Evolutionary conservation across 2,329 filamentous ascomycete genomes (phyloP).

Genomic region (Ramularia collo-cygni): DNA sequence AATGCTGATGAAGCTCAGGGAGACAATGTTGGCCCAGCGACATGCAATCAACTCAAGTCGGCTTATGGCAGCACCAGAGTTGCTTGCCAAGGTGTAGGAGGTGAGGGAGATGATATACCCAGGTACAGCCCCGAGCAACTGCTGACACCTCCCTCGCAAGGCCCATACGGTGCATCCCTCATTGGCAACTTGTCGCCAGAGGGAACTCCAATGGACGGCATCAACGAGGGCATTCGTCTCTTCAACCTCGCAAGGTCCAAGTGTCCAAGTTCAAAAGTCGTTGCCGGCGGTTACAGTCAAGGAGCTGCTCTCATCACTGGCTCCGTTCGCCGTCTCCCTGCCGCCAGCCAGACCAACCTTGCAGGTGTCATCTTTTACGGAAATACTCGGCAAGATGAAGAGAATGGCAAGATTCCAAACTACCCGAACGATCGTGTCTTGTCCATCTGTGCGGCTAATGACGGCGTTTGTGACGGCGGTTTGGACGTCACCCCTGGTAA

Average conservation of each 20-base stretch:
- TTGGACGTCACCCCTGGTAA: too few species aligned
- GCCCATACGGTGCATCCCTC: constrained; percentile 6
- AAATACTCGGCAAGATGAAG: constrained; percentile 1
- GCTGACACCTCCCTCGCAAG: too few species aligned
- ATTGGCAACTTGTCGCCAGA: constrained; percentile 4
- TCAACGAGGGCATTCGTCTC: constrained; percentile 9
- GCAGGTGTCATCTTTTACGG: too few species aligned
- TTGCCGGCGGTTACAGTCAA: constrained; percentile 8
- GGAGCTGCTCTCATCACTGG: too few species aligned
- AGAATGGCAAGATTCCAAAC: constrained; percentile 1
- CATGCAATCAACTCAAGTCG: constrained; percentile 5
- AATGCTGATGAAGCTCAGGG: neutral
- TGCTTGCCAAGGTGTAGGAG: constrained; percentile 8
- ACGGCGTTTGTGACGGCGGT: too few species aligned
- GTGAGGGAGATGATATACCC: too few species aligned
- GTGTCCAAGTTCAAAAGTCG: constrained; percentile 10
- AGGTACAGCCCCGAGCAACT: too few species aligned
- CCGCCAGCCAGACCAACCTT: too few species aligned
- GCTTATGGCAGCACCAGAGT: constrained; percentile 3
- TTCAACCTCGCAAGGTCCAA: constrained; percentile 12
- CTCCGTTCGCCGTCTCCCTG: too few species aligned
- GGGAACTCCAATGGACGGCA: constrained; percentile 8
- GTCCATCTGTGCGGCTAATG: too few species aligned
- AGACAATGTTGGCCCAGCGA: constrained; percentile 3
- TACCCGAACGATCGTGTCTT: too few species aligned